Percentiles rank a stretch among this genome's conserved stretches.
These are phyloP conservation scores for Penicillium pulvis DNA, from an alignment of 495 filamentous ascomycete genomes.

Conservation along the genomic window DNA sequence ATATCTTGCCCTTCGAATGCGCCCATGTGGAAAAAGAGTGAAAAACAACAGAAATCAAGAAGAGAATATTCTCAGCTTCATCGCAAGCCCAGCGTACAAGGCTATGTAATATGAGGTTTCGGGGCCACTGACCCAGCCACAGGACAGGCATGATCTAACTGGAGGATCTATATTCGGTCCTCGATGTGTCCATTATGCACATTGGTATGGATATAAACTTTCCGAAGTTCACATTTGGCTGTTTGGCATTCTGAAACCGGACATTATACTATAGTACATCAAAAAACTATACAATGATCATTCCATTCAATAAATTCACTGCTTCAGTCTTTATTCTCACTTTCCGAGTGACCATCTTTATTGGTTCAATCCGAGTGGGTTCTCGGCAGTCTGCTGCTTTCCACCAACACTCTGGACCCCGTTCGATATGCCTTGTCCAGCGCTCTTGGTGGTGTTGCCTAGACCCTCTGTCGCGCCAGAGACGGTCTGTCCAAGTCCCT, in stretches of 20 bases:
- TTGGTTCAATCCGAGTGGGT: slow-evolving; percentile 26
- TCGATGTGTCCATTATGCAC: too few relatives aligned
- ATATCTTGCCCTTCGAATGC: too few relatives aligned
- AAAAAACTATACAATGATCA: not conserved
- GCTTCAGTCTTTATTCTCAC: not conserved
- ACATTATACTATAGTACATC: not conserved
- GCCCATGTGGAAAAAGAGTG: too few relatives aligned
- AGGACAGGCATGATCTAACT: too few relatives aligned
- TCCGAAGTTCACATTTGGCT: not conserved
- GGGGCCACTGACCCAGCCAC: too few relatives aligned
- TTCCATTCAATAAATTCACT: not conserved
- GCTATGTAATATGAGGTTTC: too few relatives aligned
- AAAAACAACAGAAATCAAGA: too few relatives aligned
- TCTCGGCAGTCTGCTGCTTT: slow-evolving; percentile 27
- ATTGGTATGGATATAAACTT: too few relatives aligned
- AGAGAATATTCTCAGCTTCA: too few relatives aligned
- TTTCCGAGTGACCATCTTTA: not conserved
- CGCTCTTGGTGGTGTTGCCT: slow-evolving; percentile 36
- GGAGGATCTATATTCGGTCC: too few relatives aligned
- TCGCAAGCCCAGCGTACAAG: too few relatives aligned
- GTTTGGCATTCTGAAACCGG: not conserved
- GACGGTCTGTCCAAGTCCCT: slow-evolving; percentile 38
- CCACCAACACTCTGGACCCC: slow-evolving; percentile 21
- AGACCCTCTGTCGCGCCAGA: slow-evolving; percentile 35
- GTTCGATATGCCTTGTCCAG: slow-evolving; percentile 17